Conservation (phyloP, 108 stramenopile genomes). For the Cylindrotheca closterium region DNA sequence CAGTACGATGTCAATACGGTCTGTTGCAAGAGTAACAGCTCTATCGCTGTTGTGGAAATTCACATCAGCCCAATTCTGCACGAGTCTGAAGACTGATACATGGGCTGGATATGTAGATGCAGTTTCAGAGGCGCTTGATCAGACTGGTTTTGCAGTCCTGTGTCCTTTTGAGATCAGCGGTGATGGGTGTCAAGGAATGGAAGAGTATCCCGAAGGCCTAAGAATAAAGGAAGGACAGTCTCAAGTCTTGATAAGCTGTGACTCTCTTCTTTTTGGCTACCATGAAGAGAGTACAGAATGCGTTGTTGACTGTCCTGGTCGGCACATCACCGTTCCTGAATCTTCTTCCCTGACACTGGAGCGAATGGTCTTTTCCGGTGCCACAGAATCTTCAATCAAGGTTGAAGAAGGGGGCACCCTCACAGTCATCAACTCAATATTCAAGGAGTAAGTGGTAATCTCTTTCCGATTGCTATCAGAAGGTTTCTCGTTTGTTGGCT, state of each 20-base stretch:
- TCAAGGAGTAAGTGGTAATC: slow-evolving; percentile 3
- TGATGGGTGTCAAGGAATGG: slow-evolving; percentile 9
- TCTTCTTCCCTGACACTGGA: slow-evolving; percentile 8
- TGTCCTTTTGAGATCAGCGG: slow-evolving; percentile 34
- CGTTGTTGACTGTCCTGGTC: slow-evolving; percentile 31
- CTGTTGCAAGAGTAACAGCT: too few relatives aligned
- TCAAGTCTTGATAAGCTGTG: slow-evolving; percentile 9
- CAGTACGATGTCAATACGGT: too few relatives aligned
- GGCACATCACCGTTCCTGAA: slow-evolving; percentile 19
- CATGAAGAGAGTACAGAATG: slow-evolving; percentile 8
- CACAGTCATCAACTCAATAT: slow-evolving; percentile 10
- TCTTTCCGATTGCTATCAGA: not conserved
- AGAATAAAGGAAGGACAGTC: not conserved
- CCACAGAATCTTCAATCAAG: slow-evolving; percentile 5
- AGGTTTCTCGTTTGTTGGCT: not conserved
- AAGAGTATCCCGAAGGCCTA: slow-evolving; percentile 14
- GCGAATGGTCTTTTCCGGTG: slow-evolving; percentile 12
- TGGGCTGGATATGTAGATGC: slow-evolving; percentile 21
- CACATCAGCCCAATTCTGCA: slow-evolving; percentile 14
- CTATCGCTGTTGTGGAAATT: too few relatives aligned
- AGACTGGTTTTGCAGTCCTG: slow-evolving; percentile 12
- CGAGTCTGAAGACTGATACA: slow-evolving; percentile 8
- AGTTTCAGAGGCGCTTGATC: slow-evolving; percentile 8
- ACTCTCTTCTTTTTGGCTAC: not conserved
- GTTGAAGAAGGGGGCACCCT: slow-evolving; percentile 9